A percentile compares a stretch with the other conserved stretches of the same genome.
Evolutionary conservation across 2,329 filamentous ascomycete genomes (phyloP).

Genomic region (Harringtonia aguacate): DNA sequence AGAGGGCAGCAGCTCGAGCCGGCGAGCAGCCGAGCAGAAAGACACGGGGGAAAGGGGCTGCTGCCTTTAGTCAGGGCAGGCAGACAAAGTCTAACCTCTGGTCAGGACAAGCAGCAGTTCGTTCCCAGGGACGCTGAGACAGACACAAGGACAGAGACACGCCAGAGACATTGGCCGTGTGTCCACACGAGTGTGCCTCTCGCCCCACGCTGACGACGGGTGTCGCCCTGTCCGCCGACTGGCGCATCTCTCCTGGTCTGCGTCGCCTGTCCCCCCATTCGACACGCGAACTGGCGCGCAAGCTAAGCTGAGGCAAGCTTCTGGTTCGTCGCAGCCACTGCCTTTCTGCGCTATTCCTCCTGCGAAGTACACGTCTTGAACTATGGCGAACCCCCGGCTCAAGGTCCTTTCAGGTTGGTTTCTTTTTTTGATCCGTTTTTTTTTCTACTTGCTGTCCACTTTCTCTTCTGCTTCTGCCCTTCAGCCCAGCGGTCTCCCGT

Average conservation of each 20-base stretch:
- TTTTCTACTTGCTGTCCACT: constrained; percentile 6
- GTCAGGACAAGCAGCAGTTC: too few relatives aligned
- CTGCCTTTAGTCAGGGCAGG: too few relatives aligned
- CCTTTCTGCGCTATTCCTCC: constrained; percentile 13
- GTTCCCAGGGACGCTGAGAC: too few relatives aligned
- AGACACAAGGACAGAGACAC: too few relatives aligned
- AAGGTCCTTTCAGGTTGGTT: constrained; percentile 51
- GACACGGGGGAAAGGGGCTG: too few relatives aligned
- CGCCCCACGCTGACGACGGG: background rate
- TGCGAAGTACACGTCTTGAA: constrained; percentile 24
- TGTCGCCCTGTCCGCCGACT: background rate
- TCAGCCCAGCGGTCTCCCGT: too few relatives aligned
- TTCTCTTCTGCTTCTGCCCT: constrained; percentile 11
- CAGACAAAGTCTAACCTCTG: too few relatives aligned
- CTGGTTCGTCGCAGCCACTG: background rate
- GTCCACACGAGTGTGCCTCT: too few relatives aligned
- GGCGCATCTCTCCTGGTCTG: background rate
- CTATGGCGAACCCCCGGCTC: constrained; percentile 50
- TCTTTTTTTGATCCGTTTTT: constrained; percentile 8
- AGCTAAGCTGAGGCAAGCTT: background rate
- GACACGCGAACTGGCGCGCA: background rate
- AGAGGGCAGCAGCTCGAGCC: too few relatives aligned
- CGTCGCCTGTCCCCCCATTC: background rate
- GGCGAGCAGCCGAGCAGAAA: too few relatives aligned
- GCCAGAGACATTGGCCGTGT: too few relatives aligned